phyloP scores from a whole-genome alignment of 2,329 filamentous ascomycete genomes.

The Pseudogymnoascus sp. region DNA sequence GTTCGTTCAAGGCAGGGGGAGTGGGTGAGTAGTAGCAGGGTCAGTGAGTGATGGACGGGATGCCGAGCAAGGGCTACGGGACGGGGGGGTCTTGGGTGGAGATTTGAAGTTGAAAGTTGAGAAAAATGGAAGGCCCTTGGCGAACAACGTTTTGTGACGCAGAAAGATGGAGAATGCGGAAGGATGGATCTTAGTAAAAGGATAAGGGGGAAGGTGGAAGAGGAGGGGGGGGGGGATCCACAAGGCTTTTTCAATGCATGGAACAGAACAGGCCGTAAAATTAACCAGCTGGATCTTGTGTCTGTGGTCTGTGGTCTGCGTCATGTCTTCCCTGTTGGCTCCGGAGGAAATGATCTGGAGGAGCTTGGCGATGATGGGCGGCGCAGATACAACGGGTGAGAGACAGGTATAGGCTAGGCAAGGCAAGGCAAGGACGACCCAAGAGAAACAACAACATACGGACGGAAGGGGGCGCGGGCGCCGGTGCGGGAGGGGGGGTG shows the following conservation, averaged over 20 bases:
- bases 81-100: background rate
- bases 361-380: background rate
- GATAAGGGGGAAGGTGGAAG: background rate
- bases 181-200: background rate
- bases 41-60: background rate
- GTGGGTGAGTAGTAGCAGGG: background rate
- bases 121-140: background rate
- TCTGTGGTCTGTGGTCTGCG: background rate
- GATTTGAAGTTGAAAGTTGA: background rate
- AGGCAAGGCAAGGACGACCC: background rate
- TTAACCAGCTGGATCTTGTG: constrained; percentile 1
- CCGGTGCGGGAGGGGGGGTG: background rate
- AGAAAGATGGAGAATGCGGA: background rate
- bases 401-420: too few relatives aligned
- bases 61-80: background rate
- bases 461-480: background rate
- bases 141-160: background rate
- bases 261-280: background rate
- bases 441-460: background rate
- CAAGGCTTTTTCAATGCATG: background rate
- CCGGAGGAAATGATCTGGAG: constrained; percentile 1
- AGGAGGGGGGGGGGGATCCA: background rate
- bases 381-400: background rate
- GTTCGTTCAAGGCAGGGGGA: background rate
- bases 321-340: background rate